These are phyloP conservation scores for Quercus rubra DNA, from an alignment of 306 rosid genomes.

Conservation along the genomic window DNA sequence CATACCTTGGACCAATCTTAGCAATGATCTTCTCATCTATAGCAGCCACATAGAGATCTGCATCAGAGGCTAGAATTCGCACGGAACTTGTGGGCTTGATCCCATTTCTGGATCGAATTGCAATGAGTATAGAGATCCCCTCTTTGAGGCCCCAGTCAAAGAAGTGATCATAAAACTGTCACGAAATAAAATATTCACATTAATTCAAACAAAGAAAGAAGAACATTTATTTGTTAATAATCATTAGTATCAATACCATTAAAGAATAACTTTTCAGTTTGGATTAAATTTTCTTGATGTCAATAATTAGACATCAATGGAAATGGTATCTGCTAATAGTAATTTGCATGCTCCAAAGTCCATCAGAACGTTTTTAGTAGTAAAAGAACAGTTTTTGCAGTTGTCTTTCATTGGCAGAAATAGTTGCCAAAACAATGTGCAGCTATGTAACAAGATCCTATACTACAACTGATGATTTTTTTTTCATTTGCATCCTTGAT, in stretches of 20 bases:
- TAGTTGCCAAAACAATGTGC: too few species aligned
- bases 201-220: not conserved
- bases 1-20: constrained; percentile 29
- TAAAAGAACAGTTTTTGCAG: too few species aligned
- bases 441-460: too few species aligned
- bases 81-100: constrained; percentile 22
- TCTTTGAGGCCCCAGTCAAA: constrained; percentile 32
- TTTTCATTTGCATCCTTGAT: too few species aligned
- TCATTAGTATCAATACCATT: not conserved
- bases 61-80: constrained; percentile 31
- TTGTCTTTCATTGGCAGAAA: too few species aligned
- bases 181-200: not conserved
- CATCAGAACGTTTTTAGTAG: too few species aligned
- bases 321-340: too few species aligned
- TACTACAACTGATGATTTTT: too few species aligned
- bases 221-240: not conserved
- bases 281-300: not conserved
- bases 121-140: constrained; percentile 9
- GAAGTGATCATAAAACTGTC: constrained; percentile 45
- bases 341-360: too few species aligned
- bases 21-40: constrained; percentile 31
- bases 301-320: too few species aligned
- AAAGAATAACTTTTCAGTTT: not conserved
- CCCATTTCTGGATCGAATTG: constrained; percentile 31
- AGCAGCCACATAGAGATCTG: constrained; percentile 29